Evolutionary conservation across 2,329 filamentous ascomycete genomes (phyloP).

Genomic region (Cordyceps tenuipes): DNA sequence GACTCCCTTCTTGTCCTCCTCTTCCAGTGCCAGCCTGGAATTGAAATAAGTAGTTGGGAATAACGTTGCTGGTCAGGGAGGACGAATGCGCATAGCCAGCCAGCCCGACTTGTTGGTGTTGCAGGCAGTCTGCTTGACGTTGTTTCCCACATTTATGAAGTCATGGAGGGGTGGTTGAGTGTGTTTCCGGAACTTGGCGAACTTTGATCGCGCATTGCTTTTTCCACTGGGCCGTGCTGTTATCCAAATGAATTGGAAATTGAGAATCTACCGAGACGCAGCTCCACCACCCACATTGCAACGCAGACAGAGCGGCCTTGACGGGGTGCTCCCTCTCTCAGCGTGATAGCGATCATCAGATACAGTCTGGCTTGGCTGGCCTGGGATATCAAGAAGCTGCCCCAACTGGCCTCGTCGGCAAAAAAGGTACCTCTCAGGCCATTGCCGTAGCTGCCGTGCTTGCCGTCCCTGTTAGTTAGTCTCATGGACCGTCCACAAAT

Average conservation of each 20-base stretch:
- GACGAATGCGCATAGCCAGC: neutral
- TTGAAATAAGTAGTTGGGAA: too few relatives aligned
- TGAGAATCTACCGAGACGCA: neutral
- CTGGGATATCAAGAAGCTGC: too few relatives aligned
- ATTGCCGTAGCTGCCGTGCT: neutral
- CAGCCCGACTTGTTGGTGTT: neutral
- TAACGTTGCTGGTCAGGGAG: neutral
- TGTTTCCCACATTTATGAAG: conserved; percentile 8
- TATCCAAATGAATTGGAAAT: neutral
- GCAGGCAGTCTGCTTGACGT: neutral
- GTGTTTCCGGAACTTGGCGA: conserved; percentile 2
- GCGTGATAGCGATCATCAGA: too few relatives aligned
- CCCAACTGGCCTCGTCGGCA: too few relatives aligned
- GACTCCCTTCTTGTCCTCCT: too few relatives aligned
- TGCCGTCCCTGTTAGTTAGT: neutral
- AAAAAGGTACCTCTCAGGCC: neutral
- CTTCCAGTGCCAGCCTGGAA: too few relatives aligned
- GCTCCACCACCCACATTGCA: neutral
- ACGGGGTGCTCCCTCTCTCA: too few relatives aligned
- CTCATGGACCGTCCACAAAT: neutral
- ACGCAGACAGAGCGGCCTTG: too few relatives aligned
- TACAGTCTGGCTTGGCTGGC: too few relatives aligned
- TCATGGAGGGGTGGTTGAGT: neutral
- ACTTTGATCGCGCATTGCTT: neutral
- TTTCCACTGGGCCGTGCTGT: neutral